Base-by-base conservation (phyloP, 345 rosid species). In the Eucalyptus marginata region DNA sequence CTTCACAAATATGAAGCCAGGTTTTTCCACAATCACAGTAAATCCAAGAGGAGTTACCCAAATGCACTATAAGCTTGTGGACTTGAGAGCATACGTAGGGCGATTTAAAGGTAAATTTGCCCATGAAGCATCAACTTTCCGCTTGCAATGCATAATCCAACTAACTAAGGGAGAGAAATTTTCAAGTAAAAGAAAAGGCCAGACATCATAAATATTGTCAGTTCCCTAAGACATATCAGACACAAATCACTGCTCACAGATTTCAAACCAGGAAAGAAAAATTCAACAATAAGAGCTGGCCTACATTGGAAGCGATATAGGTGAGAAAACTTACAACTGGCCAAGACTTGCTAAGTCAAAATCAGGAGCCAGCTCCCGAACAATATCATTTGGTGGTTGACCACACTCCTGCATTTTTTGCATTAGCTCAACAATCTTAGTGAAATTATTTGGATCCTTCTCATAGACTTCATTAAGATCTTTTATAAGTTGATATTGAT, bases 401-500 rank as follows among this genome's bases (percentile, higher is more conserved):
- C 99, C 99, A 84, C 99, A 98, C 88, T 98, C 99, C 93, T 98
- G 99, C 99, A 98, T 97, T 91, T 96, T 97, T 94, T 96, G 99
- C 99, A 98, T 96, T 40, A 98, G 96, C 86, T 97, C 99, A 84
- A 95, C 94, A 47, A 98, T 96, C 95, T 93, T 97, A 90, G 93
- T 95, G 89, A 93, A 96, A 93, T 93, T 94, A 88, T 89, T 91
- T 40, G 99, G 94, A 85, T 98, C 99, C 25, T 89, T 95, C 88
- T 97, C 99, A 52, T 97, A 98, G 89, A 97, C 99, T 89, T 90
- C 94, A 89, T 95, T 96, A 86, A 98, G 99, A 86, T 93, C 94
- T 86, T 92, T 96, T 88, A 98, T 95, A 52, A 98, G 95, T 90
- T 95, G 94, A 88, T 95, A 89, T 80, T 98, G 99, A 52, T 89